phyloP scores from a whole-genome alignment of 371 early-diverging fungal species.

The Mortierella sp. region DNA sequence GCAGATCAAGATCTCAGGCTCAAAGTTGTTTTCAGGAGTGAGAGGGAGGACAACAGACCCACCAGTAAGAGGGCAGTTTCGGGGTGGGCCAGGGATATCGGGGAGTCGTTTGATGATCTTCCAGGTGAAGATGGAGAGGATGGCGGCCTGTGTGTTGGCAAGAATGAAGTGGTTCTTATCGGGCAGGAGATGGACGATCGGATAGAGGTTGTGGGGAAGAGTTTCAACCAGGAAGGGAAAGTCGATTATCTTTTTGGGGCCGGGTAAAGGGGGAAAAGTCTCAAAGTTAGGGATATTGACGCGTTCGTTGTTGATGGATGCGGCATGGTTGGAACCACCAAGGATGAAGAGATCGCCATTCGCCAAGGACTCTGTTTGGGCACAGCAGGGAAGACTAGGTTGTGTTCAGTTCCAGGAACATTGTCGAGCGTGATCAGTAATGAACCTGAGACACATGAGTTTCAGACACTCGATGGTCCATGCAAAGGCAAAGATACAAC shows the following conservation, averaged over 20 bases:
- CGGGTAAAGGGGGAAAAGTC: conserved; percentile 49
- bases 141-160: conserved; percentile 67
- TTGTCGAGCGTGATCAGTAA: not conserved
- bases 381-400: not conserved
- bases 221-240: conserved; percentile 71
- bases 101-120: conserved; percentile 65
- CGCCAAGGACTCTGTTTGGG: conserved; percentile 61
- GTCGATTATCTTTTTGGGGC: conserved; percentile 41
- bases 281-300: conserved; percentile 68
- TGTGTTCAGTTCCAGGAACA: not conserved
- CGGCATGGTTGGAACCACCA: conserved; percentile 69
- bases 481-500: not conserved
- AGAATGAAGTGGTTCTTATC: conserved; percentile 68
- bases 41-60: conserved; percentile 67
- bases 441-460: not conserved
- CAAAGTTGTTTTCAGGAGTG: conserved; percentile 59
- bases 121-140: conserved; percentile 65
- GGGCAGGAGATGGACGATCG: conserved; percentile 55
- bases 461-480: not conserved
- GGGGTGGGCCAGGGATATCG: conserved; percentile 66
- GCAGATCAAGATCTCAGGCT: conserved; percentile 62
- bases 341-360: conserved; percentile 68
- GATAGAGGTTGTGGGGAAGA: conserved; percentile 74
- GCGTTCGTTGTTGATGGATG: conserved; percentile 64
- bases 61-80: conserved; percentile 75